phyloP scores from a whole-genome alignment of 73 alveolate species.

The Uronychia binucleata region DNA sequence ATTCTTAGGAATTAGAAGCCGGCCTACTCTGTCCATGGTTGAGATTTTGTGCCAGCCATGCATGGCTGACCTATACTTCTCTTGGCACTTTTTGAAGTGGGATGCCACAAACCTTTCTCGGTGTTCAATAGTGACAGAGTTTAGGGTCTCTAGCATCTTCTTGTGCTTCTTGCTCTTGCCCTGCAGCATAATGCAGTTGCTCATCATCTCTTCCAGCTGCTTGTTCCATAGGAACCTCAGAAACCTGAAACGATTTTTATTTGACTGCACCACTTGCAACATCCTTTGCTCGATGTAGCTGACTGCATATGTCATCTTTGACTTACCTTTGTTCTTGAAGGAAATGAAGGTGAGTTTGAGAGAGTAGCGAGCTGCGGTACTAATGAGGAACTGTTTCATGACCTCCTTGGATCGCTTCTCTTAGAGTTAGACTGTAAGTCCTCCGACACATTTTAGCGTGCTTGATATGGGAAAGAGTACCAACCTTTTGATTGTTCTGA shows the following conservation, averaged over 20 bases:
- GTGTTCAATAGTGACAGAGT: not conserved
- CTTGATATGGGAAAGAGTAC: not conserved
- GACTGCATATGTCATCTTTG: not conserved
- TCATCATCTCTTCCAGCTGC: not conserved
- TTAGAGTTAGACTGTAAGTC: not conserved
- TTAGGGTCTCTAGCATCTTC: not conserved
- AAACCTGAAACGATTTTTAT: not conserved
- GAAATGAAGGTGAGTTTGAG: not conserved
- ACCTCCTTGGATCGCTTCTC: not conserved
- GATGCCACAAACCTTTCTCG: not conserved
- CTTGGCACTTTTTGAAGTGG: not conserved
- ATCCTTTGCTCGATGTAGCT: not conserved
- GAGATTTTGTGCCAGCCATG: not conserved
- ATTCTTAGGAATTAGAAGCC: not conserved
- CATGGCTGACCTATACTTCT: not conserved
- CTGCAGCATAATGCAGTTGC: not conserved
- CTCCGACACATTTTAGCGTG: not conserved
- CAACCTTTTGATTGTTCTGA: not conserved
- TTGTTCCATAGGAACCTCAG: not conserved
- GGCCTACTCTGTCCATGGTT: not conserved
- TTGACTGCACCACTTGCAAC: not conserved
- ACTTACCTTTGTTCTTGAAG: not conserved
- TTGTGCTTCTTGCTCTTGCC: not conserved
- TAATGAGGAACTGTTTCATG: not conserved
- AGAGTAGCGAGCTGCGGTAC: not conserved